Percentiles rank a stretch among this genome's conserved stretches.
Evolutionary conservation across 225 moss, liverwort and hornwort genomes (phyloP).

Genomic region (Climacium dendroides): DNA sequence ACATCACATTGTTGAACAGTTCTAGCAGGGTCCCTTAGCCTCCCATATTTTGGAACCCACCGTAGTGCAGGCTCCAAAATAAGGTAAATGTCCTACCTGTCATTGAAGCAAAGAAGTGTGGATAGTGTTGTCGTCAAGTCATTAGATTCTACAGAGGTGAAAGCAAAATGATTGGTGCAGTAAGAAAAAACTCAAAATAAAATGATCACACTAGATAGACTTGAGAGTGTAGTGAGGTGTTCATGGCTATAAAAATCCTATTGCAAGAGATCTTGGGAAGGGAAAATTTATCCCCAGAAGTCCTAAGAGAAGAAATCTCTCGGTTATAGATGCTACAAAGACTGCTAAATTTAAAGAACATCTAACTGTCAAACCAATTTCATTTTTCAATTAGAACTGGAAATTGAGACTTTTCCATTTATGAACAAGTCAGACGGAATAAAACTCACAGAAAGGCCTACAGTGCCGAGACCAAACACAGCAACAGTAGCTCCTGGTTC

Average conservation of each 20-base stretch:
- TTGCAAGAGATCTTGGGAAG: neutral
- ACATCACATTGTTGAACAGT: neutral
- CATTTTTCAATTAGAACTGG: neutral
- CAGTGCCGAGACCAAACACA: conserved; percentile 79
- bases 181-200: neutral
- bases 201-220: neutral
- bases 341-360: neutral
- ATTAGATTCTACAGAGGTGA: neutral
- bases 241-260: neutral
- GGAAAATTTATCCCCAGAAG: neutral
- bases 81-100: neutral
- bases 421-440: neutral
- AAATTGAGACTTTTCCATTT: neutral
- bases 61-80: neutral
- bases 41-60: neutral
- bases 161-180: neutral
- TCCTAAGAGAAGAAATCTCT: neutral
- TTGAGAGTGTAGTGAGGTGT: neutral
- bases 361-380: neutral
- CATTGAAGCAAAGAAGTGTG: neutral
- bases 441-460: conserved; percentile 66
- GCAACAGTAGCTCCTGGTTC: conserved; percentile 64
- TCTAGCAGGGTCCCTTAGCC: too few relatives aligned
- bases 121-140: neutral
- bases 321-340: neutral